Evolutionary conservation across 495 filamentous ascomycete genomes (phyloP), one percentile per base, ranked within the genome.

Genomic region (Aspergillus asperescens): DNA sequence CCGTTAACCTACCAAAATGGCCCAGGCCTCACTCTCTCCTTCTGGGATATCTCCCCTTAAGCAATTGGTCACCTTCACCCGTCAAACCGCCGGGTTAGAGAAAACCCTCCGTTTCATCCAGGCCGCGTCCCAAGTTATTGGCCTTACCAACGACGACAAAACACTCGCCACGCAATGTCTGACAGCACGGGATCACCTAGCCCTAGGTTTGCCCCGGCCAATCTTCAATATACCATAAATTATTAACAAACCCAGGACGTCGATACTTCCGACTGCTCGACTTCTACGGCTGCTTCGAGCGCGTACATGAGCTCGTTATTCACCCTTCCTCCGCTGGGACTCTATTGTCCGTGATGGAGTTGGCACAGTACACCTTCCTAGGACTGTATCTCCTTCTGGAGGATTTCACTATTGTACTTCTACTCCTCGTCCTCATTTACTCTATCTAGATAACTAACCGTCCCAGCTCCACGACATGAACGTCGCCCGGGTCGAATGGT

Each of bases 201-300:
- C 51, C 9, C 24, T 54, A 20, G 34, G 51, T 54, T 1, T 12
- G 50, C 39, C 1, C 16, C 18, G 13, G 19, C n/a, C 13, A 4
- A 19, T 10, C 13, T 1, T 27, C 7, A 9, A 12, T 18, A 9
- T n/a, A 34, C 15, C 15, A 9, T 1, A 16, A 3, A 16, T 20
- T 15, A 35, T 18, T 27, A 15, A 49, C 25, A 31, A 19, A 16
- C 6, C 1, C 20, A 54, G 51, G 32, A 6, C 43, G 51, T 12
- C 32, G 51, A 10, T 54, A 47, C 32, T 54, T 54, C 8, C 51
- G 51, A 13, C 34, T 54, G 7, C 51, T 54, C 24, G 51, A 54
- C 34, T 54, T 54, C 18, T 46, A 46, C 34, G 32, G 23, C 10
- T 54, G 41, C 34, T 54, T 54, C 12, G 51, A 54, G 43, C 32